Evolutionary conservation across 257 asterid genomes (phyloP), one percentile per base, ranked within the genome.

Genomic region (Voacanga thouarsii): DNA sequence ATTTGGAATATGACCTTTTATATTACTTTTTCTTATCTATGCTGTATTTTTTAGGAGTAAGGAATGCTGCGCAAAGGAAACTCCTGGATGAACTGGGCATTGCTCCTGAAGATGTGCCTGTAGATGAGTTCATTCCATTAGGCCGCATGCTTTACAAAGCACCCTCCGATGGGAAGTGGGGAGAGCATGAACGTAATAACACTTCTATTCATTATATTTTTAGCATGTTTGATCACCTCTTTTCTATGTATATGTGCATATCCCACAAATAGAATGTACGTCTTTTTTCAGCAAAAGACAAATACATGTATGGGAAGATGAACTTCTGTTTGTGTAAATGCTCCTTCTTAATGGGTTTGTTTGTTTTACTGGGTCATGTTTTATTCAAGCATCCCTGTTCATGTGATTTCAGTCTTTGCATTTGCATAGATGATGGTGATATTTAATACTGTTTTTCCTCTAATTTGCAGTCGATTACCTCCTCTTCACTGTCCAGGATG

Each of bases 91-190:
- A 94, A 80, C 90, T 94, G 21, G 98, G 98, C 55, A 94, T 94
- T 83, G 88, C 89, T 33, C 92, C 97, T 68, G 92, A 89, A 80
- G 93, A 94, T n/a, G 90, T 94, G 79, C 98, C 98, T 3, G 97
- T 94, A 24, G 96, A 89, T 75, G 86, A 91, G 80, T 94, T 94
- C 79, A 86, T 85, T 21, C 89, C 96, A 3, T 80, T 94, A 89
- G 98, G 97, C 1, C 97, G 98, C 59, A 94, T 94, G 57, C 92
- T 92, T 63, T 94, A 94, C 88, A 92, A 91, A 84, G 98, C 98
- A 56, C 97, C 97, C 28, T 92, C 98, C 8, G 98, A 94, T 77
- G 97, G 98, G 64, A 92, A 89, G 84, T 94, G 98, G 98, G 98
- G 98, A 82, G 98, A 94, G 82, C 98, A 94, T 68, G 98, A 94